Evolutionary conservation across 2,329 filamentous ascomycete genomes (phyloP), one percentile per base, ranked within the genome.

Genomic region (Aspergillus neoniger): DNA sequence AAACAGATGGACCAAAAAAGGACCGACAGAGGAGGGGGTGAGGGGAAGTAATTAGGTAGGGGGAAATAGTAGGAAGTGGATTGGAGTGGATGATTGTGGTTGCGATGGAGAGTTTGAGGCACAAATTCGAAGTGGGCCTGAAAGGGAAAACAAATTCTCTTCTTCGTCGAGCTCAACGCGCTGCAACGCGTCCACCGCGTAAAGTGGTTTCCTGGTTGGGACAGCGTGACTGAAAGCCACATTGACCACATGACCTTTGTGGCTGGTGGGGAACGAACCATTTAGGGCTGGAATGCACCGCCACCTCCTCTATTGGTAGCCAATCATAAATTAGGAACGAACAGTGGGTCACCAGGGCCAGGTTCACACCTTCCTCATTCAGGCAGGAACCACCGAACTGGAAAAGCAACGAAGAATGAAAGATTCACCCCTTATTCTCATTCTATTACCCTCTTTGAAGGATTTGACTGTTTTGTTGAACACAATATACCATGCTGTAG

Each of bases 141-240:
- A 61, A 63, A 67, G 64, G 64, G 66, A 67, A 64, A 63, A 63
- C 65, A 71, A 70, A 65, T 61, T 62, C 57, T 50, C 36, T 58
- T 57, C 61, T 61, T 61, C 41, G 44, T 65, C 47, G 60, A 57
- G 28, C 60, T 53, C 55, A 62, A 72, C 72, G 69, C 70, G 71
- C 57, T 59, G 57, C 14, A 15, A 70, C 72, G 68, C 70, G 72
- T 61, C 44, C 28, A 41, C 60, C 73, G 72, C 71, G 72, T 74
- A 67, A 72, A 74, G 70, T 69, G 72, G 65, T 72, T 72, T 66
- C 67, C 65, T 39, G 0, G 67, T 72, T 64, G 39, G 63, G 70
- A 10, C 32, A 51, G 59, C 70, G 71, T 64, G 63, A 44, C 17
- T 12, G 3, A 4, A 0, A 59, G 56, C 64, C 58, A 62, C 50